phyloP scores from a whole-genome alignment of 352 stramenopile species.

The Phytophthora ohioensis region DNA sequence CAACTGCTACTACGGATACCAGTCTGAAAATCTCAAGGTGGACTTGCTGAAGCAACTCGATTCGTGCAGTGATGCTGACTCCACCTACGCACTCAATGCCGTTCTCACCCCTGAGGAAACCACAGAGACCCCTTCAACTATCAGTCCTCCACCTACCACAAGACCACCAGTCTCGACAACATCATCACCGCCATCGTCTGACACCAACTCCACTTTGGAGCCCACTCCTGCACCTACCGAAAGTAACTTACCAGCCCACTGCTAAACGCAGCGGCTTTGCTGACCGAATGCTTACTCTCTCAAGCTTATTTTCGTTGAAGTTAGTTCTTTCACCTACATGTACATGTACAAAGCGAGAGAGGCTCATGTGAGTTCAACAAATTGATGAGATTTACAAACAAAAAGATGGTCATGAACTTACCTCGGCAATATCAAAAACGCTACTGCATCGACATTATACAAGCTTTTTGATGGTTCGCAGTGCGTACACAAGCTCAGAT shows the following conservation, averaged over 20 bases:
- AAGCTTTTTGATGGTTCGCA: constrained; percentile 51
- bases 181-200: background rate
- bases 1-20: constrained; percentile 34
- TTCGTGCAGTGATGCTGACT: constrained; percentile 4
- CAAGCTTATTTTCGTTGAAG: constrained; percentile 2
- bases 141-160: constrained; percentile 16
- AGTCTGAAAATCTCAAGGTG: constrained; percentile 27
- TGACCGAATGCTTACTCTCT: constrained; percentile 1
- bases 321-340: background rate
- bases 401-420: constrained; percentile 1
- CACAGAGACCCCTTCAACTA: constrained; percentile 12
- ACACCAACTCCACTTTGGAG: constrained; percentile 22
- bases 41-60: constrained; percentile 25
- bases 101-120: constrained; percentile 13
- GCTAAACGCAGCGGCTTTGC: constrained; percentile 4
- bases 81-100: constrained; percentile 18
- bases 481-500: constrained; percentile 52
- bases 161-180: constrained; percentile 13
- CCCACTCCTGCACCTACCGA: constrained; percentile 22
- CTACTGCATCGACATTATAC: constrained; percentile 5
- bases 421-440: background rate
- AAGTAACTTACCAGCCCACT: constrained; percentile 16
- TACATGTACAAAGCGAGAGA: background rate
- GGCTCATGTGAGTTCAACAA: background rate
- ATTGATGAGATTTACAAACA: constrained; percentile 9